phyloP scores from a whole-genome alignment of 2,329 filamentous ascomycete genomes.

The Hypocrella siamensis region DNA sequence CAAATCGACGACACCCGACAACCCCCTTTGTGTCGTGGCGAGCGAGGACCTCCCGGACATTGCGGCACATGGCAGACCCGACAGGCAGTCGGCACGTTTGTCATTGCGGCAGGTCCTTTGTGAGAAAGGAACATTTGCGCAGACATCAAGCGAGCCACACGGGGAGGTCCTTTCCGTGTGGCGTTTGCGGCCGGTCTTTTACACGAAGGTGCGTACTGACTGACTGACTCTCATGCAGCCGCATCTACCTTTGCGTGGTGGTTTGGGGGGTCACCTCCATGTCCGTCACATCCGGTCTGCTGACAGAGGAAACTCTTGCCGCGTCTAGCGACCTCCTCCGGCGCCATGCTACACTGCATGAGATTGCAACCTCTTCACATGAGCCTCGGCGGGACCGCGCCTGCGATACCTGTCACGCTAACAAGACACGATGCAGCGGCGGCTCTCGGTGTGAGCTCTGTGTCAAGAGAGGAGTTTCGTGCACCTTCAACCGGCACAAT shows the following conservation, averaged over 20 bases:
- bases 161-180: constrained; percentile 17
- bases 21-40: too few species aligned
- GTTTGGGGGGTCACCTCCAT: too few species aligned
- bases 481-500: constrained; percentile 16
- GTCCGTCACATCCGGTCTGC: too few species aligned
- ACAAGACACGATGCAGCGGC: constrained; percentile 28
- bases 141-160: constrained; percentile 23
- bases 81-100: constrained; percentile 14
- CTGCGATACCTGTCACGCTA: constrained; percentile 26
- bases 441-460: constrained; percentile 22
- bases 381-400: constrained; percentile 20
- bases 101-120: constrained; percentile 23
- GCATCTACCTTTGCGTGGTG: neutral
- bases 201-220: constrained; percentile 19
- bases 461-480: constrained; percentile 19
- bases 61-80: neutral
- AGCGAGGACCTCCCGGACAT: too few species aligned
- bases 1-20: too few species aligned
- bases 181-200: constrained; percentile 21
- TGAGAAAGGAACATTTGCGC: constrained; percentile 23
- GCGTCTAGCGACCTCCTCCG: constrained; percentile 18
- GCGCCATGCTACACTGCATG: constrained; percentile 20
- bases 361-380: constrained; percentile 11
- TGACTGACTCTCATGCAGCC: neutral
- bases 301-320: too few species aligned